Evolutionary conservation across 345 rosid species (phyloP).

Genomic region (Gossypium thurberi): DNA sequence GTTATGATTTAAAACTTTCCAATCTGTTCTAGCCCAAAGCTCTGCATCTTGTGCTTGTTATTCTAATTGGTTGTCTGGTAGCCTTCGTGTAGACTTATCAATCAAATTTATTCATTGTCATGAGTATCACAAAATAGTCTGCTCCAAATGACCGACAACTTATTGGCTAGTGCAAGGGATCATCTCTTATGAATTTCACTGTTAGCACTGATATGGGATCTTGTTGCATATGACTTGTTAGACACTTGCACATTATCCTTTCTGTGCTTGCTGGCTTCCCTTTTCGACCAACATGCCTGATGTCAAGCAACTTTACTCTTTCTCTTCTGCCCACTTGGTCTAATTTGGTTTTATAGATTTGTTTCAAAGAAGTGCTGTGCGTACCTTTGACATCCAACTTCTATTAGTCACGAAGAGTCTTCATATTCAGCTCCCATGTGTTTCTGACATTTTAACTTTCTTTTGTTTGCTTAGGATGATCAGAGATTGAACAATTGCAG

Average conservation of each 20-base stretch:
- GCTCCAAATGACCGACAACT: not conserved
- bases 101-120: not conserved
- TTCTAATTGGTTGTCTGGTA: not conserved
- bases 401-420: not conserved
- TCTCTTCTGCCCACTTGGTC: not conserved
- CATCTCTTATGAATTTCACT: not conserved
- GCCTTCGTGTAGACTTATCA: not conserved
- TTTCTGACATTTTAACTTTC: constrained; percentile 15
- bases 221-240: not conserved
- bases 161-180: not conserved
- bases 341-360: not conserved
- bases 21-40: not conserved
- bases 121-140: not conserved
- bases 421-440: not conserved
- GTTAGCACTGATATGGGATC: not conserved
- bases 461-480: constrained; percentile 32
- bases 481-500: constrained; percentile 28
- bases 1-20: constrained; percentile 2
- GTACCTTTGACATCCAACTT: not conserved
- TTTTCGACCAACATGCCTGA: not conserved
- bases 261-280: not conserved
- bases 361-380: not conserved
- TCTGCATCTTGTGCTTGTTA: not conserved
- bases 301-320: not conserved
- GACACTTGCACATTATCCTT: not conserved